Evolutionary conservation across 73 alveolate species (phyloP).

Genomic region (Blepharisma japonicum): DNA sequence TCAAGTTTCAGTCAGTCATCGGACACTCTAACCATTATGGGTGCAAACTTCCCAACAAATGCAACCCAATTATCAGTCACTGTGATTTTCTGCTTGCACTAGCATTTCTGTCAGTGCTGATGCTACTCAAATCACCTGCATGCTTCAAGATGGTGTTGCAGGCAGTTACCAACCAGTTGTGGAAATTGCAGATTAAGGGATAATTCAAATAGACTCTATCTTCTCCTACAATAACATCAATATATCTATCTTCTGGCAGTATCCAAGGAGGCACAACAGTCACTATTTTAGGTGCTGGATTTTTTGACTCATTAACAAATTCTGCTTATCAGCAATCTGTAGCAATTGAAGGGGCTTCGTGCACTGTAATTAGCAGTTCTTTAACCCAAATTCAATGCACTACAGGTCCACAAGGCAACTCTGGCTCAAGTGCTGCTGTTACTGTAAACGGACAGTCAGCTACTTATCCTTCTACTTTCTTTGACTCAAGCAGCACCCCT

Average conservation of each 20-base stretch:
- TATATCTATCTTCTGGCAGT: not conserved
- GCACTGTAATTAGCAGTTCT: not conserved
- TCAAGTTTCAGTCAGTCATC: not conserved
- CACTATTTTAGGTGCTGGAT: not conserved
- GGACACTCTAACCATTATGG: not conserved
- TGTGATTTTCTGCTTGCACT: not conserved
- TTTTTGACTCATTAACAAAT: not conserved
- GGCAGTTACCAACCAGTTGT: not conserved
- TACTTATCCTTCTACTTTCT: not conserved
- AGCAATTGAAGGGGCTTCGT: not conserved
- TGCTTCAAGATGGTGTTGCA: slow-evolving; percentile 6
- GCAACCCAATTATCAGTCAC: not conserved
- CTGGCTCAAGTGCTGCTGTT: not conserved
- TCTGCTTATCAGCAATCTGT: not conserved
- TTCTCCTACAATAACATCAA: not conserved
- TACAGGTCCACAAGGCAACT: not conserved
- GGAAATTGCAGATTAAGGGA: not conserved
- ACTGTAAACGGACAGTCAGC: not conserved
- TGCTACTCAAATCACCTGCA: not conserved
- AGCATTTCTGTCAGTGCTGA: not conserved
- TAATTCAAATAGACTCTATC: not conserved
- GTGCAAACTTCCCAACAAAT: not conserved
- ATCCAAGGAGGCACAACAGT: not conserved
- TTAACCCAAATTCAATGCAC: not conserved
- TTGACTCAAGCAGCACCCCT: not conserved